Base-by-base conservation (phyloP, 768 basidiomycete genomes). In the Fomitopsis serialis region DNA sequence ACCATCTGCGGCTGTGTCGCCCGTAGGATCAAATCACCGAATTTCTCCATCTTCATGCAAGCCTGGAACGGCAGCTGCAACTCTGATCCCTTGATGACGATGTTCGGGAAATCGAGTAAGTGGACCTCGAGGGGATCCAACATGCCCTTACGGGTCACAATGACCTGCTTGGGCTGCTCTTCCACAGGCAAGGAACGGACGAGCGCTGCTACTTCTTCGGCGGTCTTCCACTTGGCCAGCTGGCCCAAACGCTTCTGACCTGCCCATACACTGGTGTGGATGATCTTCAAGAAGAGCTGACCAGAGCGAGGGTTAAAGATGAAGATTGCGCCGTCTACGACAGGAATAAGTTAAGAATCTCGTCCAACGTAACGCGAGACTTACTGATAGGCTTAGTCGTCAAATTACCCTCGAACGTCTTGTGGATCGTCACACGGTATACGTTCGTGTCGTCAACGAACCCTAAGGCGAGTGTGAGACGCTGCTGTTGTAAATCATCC, bases 21-120 rank as follows among this genome's bases (percentile, higher is more conserved):
- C 54, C 94, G 89, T 85, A 98, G 69, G 59, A 98, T 98, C 57
- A 99, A 76, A 68, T 99, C 97, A 74, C 97, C 97, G 61, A 99
- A 98, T 72, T 98, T 98, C 80, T 99, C 97, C 88, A 98, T 95
- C 78, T 98, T 98, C 92, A 99, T 94, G 62, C 94, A 96, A 15
- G 97, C 96, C 72, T 98, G 96, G 94, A 99, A 99, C 0, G 97
- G 97, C 53, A 98, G 75, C 64, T 99, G 97, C 45, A 99, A 76
- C 69, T 99, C 97, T 60, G 91, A 94, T 54, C 97, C 97, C 74
- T 98, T 98, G 78, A 99, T 99, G 70, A 99, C 97, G 60, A 99
- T 99, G 72, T 99, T 99, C 48, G 97, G 97, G 87, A 99, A 99
- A 73, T 99, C 97, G 58, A 99, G 85, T 69, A 98, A 81, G 68